Evolutionary conservation across 2,329 filamentous ascomycete genomes (phyloP).

Genomic region (Fusarium anthophilum): DNA sequence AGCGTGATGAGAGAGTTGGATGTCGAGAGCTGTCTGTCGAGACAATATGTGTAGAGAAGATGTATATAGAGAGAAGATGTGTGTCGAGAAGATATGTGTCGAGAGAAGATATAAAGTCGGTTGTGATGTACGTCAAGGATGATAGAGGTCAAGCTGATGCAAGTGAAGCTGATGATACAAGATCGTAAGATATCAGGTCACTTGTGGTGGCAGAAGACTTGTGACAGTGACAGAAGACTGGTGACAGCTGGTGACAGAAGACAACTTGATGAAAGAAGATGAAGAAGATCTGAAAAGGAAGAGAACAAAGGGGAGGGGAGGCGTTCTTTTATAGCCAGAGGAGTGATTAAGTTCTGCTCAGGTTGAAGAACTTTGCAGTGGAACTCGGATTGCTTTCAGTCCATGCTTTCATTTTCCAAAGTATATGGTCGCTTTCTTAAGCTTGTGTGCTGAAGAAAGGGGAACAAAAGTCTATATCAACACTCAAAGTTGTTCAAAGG

Average conservation of each 20-base stretch:
- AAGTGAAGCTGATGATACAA: neutral
- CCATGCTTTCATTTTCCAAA: neutral
- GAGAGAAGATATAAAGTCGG: neutral
- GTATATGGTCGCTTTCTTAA: neutral
- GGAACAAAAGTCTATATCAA: neutral
- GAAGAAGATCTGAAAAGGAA: neutral
- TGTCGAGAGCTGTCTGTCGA: neutral
- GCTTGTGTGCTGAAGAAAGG: neutral
- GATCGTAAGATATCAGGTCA: neutral
- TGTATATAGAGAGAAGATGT: too few species aligned
- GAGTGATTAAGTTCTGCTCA: neutral
- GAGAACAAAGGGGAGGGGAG: neutral
- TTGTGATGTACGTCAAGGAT: neutral
- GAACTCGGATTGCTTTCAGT: neutral
- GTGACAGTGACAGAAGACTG: neutral
- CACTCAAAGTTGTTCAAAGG: neutral
- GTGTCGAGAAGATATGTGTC: neutral
- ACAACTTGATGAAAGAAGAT: neutral
- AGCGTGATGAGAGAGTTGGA: neutral
- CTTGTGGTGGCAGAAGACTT: neutral
- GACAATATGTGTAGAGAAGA: neutral
- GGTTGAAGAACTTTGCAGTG: neutral
- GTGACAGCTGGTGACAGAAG: neutral
- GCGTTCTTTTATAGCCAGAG: neutral
- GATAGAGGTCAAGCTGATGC: neutral